phyloP scores from a whole-genome alignment of 805 yeast genomes.

The Scheffersomyces spartinae region DNA sequence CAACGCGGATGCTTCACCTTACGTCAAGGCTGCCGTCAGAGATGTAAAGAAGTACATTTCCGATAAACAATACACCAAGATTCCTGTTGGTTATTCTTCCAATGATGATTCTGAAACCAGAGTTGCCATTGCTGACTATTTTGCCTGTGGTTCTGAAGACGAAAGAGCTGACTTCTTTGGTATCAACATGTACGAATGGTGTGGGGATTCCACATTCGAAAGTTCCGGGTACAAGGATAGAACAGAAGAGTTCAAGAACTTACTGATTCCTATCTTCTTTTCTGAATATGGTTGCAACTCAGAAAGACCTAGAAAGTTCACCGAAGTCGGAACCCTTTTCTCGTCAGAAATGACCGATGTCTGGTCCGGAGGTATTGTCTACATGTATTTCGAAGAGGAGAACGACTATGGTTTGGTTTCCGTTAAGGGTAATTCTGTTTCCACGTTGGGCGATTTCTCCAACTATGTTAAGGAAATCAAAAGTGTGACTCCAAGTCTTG shows the following conservation, averaged over 20 bases:
- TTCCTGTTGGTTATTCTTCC: slow-evolving; percentile 92
- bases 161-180: slow-evolving; percentile 73
- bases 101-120: slow-evolving; percentile 82
- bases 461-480: slow-evolving; percentile 10
- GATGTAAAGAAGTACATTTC: slow-evolving; percentile 72
- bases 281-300: slow-evolving; percentile 85
- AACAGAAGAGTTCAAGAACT: slow-evolving; percentile 60
- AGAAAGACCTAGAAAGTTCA: slow-evolving; percentile 61
- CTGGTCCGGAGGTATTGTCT: slow-evolving; percentile 91
- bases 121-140: slow-evolving; percentile 68
- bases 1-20: slow-evolving; percentile 85
- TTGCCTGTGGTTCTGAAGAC: slow-evolving; percentile 62
- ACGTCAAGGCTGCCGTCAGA: slow-evolving; percentile 92
- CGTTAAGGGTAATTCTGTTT: slow-evolving; percentile 36
- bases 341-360: slow-evolving; percentile 69
- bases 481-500: slow-evolving; percentile 9
- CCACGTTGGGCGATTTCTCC: slow-evolving; percentile 55
- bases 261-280: slow-evolving; percentile 73
- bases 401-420: slow-evolving; percentile 75
- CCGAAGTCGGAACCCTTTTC: slow-evolving; percentile 62
- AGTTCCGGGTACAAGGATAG: slow-evolving; percentile 59
- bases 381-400: slow-evolving; percentile 81
- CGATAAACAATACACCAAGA: slow-evolving; percentile 51
- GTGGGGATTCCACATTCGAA: slow-evolving; percentile 52
- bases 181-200: slow-evolving; percentile 83